These are phyloP conservation scores for Camelina sativa DNA, from an alignment of 345 rosid species.

Conservation along the genomic window DNA sequence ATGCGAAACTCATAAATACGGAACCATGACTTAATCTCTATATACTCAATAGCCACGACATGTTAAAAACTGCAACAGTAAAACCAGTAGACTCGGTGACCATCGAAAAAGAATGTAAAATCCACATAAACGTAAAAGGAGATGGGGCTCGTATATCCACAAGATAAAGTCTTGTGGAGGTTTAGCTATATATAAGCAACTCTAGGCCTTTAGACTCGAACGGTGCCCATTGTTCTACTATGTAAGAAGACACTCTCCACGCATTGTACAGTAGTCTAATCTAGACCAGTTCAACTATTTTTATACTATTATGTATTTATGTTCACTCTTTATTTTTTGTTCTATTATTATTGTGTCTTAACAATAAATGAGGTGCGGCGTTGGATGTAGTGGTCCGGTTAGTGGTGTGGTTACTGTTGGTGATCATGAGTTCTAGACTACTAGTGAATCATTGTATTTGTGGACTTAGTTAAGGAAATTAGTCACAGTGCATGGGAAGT, in stretches of 20 bases:
- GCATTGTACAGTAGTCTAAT: slow-evolving; percentile 23
- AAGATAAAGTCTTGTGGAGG: slow-evolving; percentile 10
- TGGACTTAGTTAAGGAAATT: neutral
- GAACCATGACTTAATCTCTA: neutral
- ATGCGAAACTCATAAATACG: slow-evolving; percentile 10
- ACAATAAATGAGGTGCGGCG: slow-evolving; percentile 29
- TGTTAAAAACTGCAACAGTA: neutral
- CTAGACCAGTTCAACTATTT: slow-evolving; percentile 20
- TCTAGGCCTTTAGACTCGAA: slow-evolving; percentile 35
- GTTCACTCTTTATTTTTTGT: neutral
- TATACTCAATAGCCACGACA: neutral
- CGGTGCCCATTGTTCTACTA: slow-evolving; percentile 11
- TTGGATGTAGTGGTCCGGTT: slow-evolving; percentile 5
- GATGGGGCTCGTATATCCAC: slow-evolving; percentile 30
- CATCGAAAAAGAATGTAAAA: neutral
- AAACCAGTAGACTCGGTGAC: slow-evolving; percentile 25
- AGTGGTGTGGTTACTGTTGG: neutral
- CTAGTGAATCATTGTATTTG: neutral
- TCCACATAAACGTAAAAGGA: neutral
- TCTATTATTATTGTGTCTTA: neutral
- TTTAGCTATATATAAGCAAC: slow-evolving; percentile 15
- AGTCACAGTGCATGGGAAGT: no score
- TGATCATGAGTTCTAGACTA: neutral
- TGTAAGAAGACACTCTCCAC: slow-evolving; percentile 32
- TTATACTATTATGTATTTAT: neutral